Base-by-base conservation (phyloP, 1,139 yeast genomes). In the Yamadazyma kanchanaburiensis region DNA sequence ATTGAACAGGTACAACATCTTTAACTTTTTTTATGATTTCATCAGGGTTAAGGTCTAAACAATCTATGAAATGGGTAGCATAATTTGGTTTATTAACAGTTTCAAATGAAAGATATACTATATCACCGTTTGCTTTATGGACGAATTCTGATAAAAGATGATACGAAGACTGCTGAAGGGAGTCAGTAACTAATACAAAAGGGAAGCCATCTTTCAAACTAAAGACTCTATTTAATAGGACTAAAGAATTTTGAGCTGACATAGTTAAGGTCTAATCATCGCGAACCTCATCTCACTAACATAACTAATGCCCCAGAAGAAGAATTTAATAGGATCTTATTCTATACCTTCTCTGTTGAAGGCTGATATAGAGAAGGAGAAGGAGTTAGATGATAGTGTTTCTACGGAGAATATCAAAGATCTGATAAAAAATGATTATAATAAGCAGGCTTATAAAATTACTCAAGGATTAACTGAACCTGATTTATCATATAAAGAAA, bases 131-230 rank as follows among this genome's bases (percentile, higher is more conserved):
- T 55, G 51, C 5, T 48, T 46, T 5, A 48, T 28, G 12, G 1
- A 72, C 54, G 34, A 86, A 64, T 49, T 86, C 95, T 15, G 61
- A 53, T 1, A 83, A 47, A 11, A 89, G 53, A 34, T 62, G 50
- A 25, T 60, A 48, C 0, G 88, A 73, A 0, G 91, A 74, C 52
- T 89, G 96, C 0, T 74, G 64, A 12, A 87, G 55, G 0, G 85
- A 69, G 51, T 89, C 97, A 9, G 75, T 54, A 3, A 82, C 62
- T 5, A 89, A 62, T 10, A 86, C 57, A 37, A 89, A 74, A 0
- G 95, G 94, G 0, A 94, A 72, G 12, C 60, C 60, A 46, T 89
- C 96, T 41, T 80, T 81, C 27, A 85, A 60, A 3, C 79, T 60
- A 8, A 89, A 57, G 6, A 86, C 58, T 37, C 96, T 60, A 28